Evolutionary conservation across 2,329 filamentous ascomycete genomes (phyloP), one percentile per base, ranked within the genome.

Genomic region (Triangularia setosa): DNA sequence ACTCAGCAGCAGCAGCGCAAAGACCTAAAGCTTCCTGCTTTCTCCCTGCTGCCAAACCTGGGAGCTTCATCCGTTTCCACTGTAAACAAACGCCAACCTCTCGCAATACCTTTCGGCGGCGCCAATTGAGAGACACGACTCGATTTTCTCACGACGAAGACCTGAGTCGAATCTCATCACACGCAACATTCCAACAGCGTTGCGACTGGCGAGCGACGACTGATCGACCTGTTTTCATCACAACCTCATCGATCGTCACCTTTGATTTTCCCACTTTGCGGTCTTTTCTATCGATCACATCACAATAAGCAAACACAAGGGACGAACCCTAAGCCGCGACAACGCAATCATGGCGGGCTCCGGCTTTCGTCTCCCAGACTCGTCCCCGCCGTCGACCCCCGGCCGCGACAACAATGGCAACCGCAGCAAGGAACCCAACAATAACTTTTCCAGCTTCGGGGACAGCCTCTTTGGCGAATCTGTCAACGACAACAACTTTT

Each of bases 341-440:
- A 21, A 33, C 55, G 30, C 52, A 14, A 62, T 16, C 24, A 70
- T 69, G 68, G 61, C 67, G 18, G 40, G 58, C 78, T n/a, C 14
- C 16, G 65, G 77, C 80, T 70, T 77, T 79, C 52, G 80, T 76
- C 70, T 80, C 77, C 56, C 76, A n/a, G 35, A 40, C 76, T 78
- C 78, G 66, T 78, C 78, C 28, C 76, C 77, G 61, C 83, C 83
- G 1, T 79, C 81, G 21, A 86, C 83, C 1, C 83, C 83, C 2
- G 80, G 82, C 24, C 76, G 77, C 64, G 74, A 24, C 48, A 8
- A 52, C 21, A 8, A 52, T 16, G 6, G 6, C 44, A 23, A 23
- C 4, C 3, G 18, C 18, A 24, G 48, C 18, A 18, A 18, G 1
- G 12, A 21, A 11, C 11, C 30, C 6, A 48, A 48, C 2, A 48